Evolutionary conservation across 768 basidiomycete genomes (phyloP).

Genomic region (Lentinula lateritia): DNA sequence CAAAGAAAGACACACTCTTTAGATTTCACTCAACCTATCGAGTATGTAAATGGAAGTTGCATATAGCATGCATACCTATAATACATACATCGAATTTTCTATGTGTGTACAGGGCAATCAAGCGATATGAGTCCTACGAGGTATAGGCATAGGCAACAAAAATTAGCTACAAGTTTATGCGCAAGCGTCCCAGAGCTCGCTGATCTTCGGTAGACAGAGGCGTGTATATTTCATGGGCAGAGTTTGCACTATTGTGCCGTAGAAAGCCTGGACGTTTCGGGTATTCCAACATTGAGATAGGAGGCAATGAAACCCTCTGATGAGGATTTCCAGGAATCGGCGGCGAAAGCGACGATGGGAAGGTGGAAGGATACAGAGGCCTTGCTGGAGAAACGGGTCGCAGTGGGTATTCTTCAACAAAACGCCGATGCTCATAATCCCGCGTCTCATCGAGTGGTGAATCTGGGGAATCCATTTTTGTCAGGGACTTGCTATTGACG

Average conservation of each 20-base stretch:
- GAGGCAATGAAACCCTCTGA: slow-evolving; percentile 17
- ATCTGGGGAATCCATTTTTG: slow-evolving; percentile 36
- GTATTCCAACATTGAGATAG: slow-evolving; percentile 14
- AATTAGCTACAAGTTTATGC: slow-evolving; percentile 36
- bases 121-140: no score
- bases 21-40: no score
- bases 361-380: slow-evolving; percentile 12
- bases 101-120: no score
- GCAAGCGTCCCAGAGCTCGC: slow-evolving; percentile 51
- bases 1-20: no score
- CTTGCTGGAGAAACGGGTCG: slow-evolving; percentile 8
- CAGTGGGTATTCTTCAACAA: not conserved
- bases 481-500: slow-evolving; percentile 56
- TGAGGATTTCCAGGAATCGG: slow-evolving; percentile 5
- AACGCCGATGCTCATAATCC: not conserved
- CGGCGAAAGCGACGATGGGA: slow-evolving; percentile 9
- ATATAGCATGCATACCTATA: no score
- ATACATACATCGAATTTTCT: no score
- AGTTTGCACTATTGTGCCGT: slow-evolving; percentile 19
- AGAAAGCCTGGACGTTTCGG: slow-evolving; percentile 10
- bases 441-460: slow-evolving; percentile 44
- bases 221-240: slow-evolving; percentile 23
- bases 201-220: slow-evolving; percentile 53
- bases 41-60: no score
- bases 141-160: no score